These are phyloP conservation scores for Candida coleopterorum DNA, from an alignment of 805 yeast genomes.

Conservation along the genomic window DNA sequence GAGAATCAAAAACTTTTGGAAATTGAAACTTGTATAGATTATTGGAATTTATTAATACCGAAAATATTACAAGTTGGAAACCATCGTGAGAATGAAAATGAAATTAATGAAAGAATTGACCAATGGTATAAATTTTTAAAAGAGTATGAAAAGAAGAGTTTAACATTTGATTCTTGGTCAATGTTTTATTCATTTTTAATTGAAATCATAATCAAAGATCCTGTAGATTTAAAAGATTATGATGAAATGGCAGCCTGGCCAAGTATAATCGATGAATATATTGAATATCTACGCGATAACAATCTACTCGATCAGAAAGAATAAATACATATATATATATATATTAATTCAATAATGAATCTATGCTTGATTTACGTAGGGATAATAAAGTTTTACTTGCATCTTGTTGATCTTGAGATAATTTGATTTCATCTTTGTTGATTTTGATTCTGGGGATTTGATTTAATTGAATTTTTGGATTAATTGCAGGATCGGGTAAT, in stretches of 20 bases:
- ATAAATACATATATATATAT: slow-evolving; percentile 1
- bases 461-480: slow-evolving; percentile 14
- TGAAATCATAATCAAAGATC: slow-evolving; percentile 45
- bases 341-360: slow-evolving; percentile 32
- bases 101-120: slow-evolving; percentile 27
- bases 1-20: slow-evolving; percentile 51
- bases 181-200: slow-evolving; percentile 69
- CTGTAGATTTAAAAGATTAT: slow-evolving; percentile 47
- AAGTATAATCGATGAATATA: slow-evolving; percentile 75
- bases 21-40: slow-evolving; percentile 60
- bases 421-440: slow-evolving; percentile 23
- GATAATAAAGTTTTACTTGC: slow-evolving; percentile 32
- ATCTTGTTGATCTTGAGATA: slow-evolving; percentile 19
- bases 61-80: slow-evolving; percentile 8
- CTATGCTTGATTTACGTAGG: slow-evolving; percentile 38
- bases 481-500: slow-evolving; percentile 38
- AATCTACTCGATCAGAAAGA: background rate
- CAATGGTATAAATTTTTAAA: slow-evolving; percentile 59
- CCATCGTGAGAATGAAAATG: slow-evolving; percentile 7
- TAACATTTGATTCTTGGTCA: slow-evolving; percentile 78
- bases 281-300: slow-evolving; percentile 46
- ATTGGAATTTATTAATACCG: slow-evolving; percentile 68
- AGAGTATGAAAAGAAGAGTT: slow-evolving; percentile 37
- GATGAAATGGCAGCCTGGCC: slow-evolving; percentile 93
- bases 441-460: slow-evolving; percentile 25